Evolutionary conservation across 257 asterid species (phyloP).

Genomic region (Cynanchum wilfordii): DNA sequence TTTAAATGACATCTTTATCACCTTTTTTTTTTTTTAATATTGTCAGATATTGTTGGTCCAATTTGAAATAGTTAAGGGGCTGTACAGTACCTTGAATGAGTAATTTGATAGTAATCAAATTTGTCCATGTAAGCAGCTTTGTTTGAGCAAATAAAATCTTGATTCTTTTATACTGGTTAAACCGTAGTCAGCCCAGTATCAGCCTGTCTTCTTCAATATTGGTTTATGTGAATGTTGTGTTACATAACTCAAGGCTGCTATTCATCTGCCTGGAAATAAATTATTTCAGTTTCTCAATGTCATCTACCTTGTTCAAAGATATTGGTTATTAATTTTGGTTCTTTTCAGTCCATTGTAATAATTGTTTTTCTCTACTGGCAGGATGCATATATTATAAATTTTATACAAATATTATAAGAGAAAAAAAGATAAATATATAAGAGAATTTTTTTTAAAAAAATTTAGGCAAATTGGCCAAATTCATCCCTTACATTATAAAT

Average conservation of each 20-base stretch:
- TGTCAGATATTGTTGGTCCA: neutral
- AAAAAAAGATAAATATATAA: too few species aligned
- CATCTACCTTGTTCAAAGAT: neutral
- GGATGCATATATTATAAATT: too few species aligned
- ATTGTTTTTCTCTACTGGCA: too few species aligned
- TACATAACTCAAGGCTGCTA: neutral
- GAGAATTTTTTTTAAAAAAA: too few species aligned
- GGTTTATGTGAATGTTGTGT: neutral
- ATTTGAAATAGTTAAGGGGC: neutral
- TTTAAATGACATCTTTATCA: neutral
- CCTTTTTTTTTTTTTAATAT: neutral
- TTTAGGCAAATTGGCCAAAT: too few species aligned
- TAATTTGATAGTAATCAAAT: neutral
- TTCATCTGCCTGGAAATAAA: neutral
- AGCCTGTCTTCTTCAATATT: too few species aligned
- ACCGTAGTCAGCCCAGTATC: too few species aligned
- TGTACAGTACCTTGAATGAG: neutral
- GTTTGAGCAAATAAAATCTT: neutral
- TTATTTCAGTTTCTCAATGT: neutral
- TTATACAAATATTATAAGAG: too few species aligned
- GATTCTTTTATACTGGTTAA: neutral
- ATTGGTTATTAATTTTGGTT: too few species aligned
- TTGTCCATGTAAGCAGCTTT: neutral
- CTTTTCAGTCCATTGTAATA: too few species aligned
- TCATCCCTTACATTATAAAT: too few species aligned